These are phyloP conservation scores for Phoma sp. DNA, from an alignment of 2,329 filamentous ascomycete species.

Conservation along the genomic window DNA sequence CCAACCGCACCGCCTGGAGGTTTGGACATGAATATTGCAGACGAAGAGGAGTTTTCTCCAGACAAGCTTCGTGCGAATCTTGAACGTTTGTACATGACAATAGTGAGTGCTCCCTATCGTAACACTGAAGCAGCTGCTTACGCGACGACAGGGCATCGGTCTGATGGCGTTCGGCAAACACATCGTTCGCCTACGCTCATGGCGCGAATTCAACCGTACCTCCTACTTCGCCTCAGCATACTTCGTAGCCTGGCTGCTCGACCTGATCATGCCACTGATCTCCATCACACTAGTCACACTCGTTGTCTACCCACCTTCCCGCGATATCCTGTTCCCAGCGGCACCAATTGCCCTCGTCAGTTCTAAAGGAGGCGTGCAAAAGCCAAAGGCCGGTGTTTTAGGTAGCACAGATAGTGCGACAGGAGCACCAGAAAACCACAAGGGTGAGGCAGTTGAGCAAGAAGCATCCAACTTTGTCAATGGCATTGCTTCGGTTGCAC, in stretches of 20 bases:
- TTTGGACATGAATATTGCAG: constrained; percentile 79
- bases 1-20: constrained; percentile 66
- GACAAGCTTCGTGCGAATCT: constrained; percentile 81
- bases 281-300: constrained; percentile 67
- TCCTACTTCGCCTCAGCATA: constrained; percentile 68
- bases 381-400: constrained; percentile 75
- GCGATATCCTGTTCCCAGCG: constrained; percentile 73
- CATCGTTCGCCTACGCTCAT: constrained; percentile 76
- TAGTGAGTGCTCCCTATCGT: constrained; percentile 50
- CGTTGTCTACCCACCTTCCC: constrained; percentile 68
- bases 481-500: constrained; percentile 72
- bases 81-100: constrained; percentile 82
- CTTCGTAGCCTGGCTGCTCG: constrained; percentile 72
- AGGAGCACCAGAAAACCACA: constrained; percentile 81
- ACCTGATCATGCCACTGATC: constrained; percentile 71
- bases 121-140: constrained; percentile 4
- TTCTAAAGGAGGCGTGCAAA: constrained; percentile 74
- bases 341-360: constrained; percentile 77
- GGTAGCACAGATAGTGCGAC: constrained; percentile 79
- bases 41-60: constrained; percentile 83
- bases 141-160: constrained; percentile 58
- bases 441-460: constrained; percentile 82
- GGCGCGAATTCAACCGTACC: constrained; percentile 75
- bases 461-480: constrained; percentile 84
- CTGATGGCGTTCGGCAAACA: constrained; percentile 74